Percentiles rank a stretch among this genome's conserved stretches.
These are phyloP conservation scores for Monosporascus sp. DNA, from an alignment of 2,329 filamentous ascomycete species.

Conservation along the genomic window DNA sequence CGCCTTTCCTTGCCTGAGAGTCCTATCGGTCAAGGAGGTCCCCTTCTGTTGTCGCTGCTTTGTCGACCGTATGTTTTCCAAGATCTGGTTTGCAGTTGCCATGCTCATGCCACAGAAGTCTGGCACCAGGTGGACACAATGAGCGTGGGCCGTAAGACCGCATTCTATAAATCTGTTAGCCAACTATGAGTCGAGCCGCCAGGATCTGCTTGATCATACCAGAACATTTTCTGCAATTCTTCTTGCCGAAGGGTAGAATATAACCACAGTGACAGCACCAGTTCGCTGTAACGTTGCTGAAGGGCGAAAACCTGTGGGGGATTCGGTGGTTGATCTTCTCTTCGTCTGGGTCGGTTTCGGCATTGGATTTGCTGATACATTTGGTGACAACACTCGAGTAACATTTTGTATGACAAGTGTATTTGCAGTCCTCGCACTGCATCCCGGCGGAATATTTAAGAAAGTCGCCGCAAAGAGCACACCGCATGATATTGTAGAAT, in stretches of 20 bases:
- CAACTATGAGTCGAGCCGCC: background rate
- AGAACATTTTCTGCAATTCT: slow-evolving; percentile 87
- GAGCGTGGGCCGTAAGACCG: slow-evolving; percentile 80
- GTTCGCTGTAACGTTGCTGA: slow-evolving; percentile 95
- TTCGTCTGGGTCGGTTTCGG: slow-evolving; percentile 95
- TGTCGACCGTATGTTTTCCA: slow-evolving; percentile 76
- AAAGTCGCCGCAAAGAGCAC: slow-evolving; percentile 94
- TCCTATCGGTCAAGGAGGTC: slow-evolving; percentile 57
- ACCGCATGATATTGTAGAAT: slow-evolving; percentile 99
- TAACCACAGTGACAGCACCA: slow-evolving; percentile 99
- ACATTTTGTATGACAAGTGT: slow-evolving; percentile 97
- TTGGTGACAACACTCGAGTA: slow-evolving; percentile 96
- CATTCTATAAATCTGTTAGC: slow-evolving; percentile 60
- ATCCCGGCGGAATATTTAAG: slow-evolving; percentile 98
- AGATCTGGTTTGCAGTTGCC: slow-evolving; percentile 90
- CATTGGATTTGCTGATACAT: slow-evolving; percentile 99
- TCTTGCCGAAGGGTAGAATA: slow-evolving; percentile 88
- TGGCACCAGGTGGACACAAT: slow-evolving; percentile 90
- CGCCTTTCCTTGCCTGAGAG: slow-evolving; percentile 51
- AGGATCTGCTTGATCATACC: slow-evolving; percentile 46
- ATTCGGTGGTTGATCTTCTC: slow-evolving; percentile 99
- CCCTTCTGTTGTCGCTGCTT: slow-evolving; percentile 63
- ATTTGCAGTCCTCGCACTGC: slow-evolving; percentile 99
- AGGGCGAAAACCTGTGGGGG: slow-evolving; percentile 93
- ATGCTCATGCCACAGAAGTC: slow-evolving; percentile 99